Conservation (phyloP, 768 basidiomycete genomes). For the Mycena rebaudengoi region DNA sequence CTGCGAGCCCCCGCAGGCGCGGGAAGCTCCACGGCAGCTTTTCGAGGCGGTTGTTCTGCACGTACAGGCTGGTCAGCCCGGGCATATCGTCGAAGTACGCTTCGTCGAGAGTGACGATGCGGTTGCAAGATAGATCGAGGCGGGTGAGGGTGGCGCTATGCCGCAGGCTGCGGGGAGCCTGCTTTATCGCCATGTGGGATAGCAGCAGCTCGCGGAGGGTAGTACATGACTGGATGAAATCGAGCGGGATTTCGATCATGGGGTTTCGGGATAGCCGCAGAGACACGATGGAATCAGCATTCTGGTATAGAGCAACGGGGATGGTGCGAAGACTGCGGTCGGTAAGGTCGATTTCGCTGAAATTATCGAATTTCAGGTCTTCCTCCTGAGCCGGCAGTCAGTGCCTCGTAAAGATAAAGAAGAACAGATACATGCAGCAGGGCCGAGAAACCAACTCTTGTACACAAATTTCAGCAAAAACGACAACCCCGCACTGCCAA, state of each 20-base stretch:
- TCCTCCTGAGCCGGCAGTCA: slow-evolving; percentile 62
- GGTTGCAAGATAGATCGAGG: slow-evolving; percentile 91
- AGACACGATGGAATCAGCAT: slow-evolving; percentile 83
- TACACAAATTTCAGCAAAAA: slow-evolving; percentile 93
- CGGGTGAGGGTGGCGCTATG: slow-evolving; percentile 77
- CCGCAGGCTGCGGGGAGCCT: slow-evolving; percentile 85
- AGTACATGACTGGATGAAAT: slow-evolving; percentile 92
- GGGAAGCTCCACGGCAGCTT: slow-evolving; percentile 88
- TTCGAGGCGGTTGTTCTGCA: slow-evolving; percentile 93
- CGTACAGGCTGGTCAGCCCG: slow-evolving; percentile 69
- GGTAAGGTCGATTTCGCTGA: slow-evolving; percentile 83
- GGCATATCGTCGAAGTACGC: slow-evolving; percentile 82
- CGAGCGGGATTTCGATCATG: slow-evolving; percentile 94
- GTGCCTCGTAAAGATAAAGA: not conserved
- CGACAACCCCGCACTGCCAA: slow-evolving; percentile 77
- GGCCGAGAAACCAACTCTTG: slow-evolving; percentile 76
- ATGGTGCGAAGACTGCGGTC: slow-evolving; percentile 85
- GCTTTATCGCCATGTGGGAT: slow-evolving; percentile 93
- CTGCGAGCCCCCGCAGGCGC: slow-evolving; percentile 71
- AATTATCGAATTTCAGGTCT: slow-evolving; percentile 73
- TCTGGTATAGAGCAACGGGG: slow-evolving; percentile 84
- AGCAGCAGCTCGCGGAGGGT: slow-evolving; percentile 86
- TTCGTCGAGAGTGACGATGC: slow-evolving; percentile 88
- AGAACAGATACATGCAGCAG: slow-evolving; percentile 55
- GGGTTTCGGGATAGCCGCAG: slow-evolving; percentile 94